phyloP scores from a whole-genome alignment of 2,329 filamentous ascomycete genomes.

The Cladosporium halotolerans region DNA sequence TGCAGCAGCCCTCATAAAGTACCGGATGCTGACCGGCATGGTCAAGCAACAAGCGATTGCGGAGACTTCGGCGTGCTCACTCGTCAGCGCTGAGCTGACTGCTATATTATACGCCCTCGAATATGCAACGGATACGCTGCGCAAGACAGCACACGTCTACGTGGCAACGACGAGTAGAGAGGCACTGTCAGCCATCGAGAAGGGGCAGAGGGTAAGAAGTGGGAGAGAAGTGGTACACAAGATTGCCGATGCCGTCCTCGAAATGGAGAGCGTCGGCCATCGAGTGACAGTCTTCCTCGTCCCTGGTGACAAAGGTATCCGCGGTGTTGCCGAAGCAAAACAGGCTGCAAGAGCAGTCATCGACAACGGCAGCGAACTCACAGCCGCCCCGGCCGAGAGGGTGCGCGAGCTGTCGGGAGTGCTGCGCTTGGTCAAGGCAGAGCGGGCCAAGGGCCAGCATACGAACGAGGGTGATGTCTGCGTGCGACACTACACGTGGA shows the following conservation, averaged over 20 bases:
- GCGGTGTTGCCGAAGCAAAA: background rate
- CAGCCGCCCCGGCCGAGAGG: slow-evolving; percentile 2
- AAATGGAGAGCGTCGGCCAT: background rate
- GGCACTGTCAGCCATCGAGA: background rate
- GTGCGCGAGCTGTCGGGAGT: slow-evolving; percentile 7
- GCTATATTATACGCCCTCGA: background rate
- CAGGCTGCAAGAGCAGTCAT: background rate
- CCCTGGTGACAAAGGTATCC: background rate
- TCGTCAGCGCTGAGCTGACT: background rate
- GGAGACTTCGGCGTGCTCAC: background rate
- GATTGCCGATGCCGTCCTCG: background rate
- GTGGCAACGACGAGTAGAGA: background rate
- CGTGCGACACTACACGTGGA: slow-evolving; percentile 10
- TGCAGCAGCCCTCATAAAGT: slow-evolving; percentile 1
- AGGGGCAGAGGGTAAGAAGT: background rate
- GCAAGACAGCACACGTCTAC: background rate
- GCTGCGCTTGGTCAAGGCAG: slow-evolving; percentile 5
- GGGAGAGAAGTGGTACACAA: background rate
- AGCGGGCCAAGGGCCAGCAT: slow-evolving; percentile 1
- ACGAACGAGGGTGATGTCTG: slow-evolving; percentile 1
- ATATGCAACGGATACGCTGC: background rate
- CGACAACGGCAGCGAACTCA: slow-evolving; percentile 40
- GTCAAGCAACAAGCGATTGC: slow-evolving; percentile 1
- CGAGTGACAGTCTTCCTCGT: background rate
- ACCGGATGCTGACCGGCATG: background rate